Percentiles rank a stretch among this genome's conserved stretches.
phyloP scores from a whole-genome alignment of 306 rosid genomes.

The Gynostemma pentaphyllum region DNA sequence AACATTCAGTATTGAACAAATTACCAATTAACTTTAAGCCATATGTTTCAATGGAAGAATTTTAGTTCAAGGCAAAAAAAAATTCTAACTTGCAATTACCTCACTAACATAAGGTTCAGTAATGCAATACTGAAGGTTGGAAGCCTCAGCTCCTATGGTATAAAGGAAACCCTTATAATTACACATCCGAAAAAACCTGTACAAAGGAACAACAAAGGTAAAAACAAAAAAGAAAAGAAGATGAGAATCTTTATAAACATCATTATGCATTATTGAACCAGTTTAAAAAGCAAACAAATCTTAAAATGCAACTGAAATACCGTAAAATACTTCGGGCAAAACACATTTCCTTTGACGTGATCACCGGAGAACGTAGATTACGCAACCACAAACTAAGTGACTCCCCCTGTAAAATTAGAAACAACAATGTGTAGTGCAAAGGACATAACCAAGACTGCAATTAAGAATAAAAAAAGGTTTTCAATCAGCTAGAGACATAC shows the following conservation, averaged over 20 bases:
- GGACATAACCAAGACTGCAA: constrained; percentile 9
- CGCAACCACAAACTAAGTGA: constrained; percentile 79
- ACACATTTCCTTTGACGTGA: constrained; percentile 74
- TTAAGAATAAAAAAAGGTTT: constrained; percentile 9
- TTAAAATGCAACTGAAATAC: constrained; percentile 25
- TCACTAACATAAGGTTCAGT: constrained; percentile 65
- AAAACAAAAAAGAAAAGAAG: constrained; percentile 6
- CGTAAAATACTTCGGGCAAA: constrained; percentile 63
- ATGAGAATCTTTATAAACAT: not conserved
- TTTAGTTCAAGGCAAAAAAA: not conserved
- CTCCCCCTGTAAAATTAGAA: constrained; percentile 56
- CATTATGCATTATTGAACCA: not conserved
- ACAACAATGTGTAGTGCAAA: constrained; percentile 18
- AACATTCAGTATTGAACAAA: too few species aligned
- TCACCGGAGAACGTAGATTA: constrained; percentile 30
- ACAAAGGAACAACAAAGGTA: constrained; percentile 7
- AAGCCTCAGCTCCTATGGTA: constrained; percentile 46
- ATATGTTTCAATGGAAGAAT: not conserved
- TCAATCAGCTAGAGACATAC: constrained; percentile 34
- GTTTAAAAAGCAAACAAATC: constrained; percentile 4
- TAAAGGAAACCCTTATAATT: constrained; percentile 55
- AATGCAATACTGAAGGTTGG: constrained; percentile 73
- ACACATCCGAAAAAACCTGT: constrained; percentile 56
- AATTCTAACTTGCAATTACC: constrained; percentile 26
- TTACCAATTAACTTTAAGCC: too few species aligned